Evolutionary conservation across 805 yeast genomes (phyloP).

Genomic region (Barnettozyma populi): DNA sequence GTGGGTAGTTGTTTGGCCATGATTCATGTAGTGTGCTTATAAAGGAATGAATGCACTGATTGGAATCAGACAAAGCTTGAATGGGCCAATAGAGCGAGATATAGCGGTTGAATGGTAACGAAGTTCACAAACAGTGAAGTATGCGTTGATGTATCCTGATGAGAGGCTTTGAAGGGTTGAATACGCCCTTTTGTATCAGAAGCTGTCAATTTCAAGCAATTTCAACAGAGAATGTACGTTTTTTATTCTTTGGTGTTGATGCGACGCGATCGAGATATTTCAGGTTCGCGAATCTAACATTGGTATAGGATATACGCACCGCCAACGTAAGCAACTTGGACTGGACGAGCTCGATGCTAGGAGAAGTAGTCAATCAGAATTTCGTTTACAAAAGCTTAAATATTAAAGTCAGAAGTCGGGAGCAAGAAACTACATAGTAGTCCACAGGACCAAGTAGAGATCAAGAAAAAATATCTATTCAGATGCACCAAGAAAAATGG

Average conservation of each 20-base stretch:
- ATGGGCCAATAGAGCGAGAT: neutral
- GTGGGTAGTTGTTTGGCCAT: slow-evolving; percentile 1
- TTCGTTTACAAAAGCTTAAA: too few species aligned
- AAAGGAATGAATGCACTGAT: neutral
- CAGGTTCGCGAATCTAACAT: neutral
- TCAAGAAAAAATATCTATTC: slow-evolving; percentile 9
- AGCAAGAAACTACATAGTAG: neutral
- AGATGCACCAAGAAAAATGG: slow-evolving; percentile 26
- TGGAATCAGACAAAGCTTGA: neutral
- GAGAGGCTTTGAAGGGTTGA: neutral
- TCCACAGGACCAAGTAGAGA: neutral
- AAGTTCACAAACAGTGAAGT: neutral
- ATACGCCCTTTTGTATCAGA: neutral
- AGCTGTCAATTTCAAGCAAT: neutral
- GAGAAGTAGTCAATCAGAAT: too few species aligned
- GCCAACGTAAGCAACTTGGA: too few species aligned
- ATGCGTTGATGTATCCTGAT: neutral
- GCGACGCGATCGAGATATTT: neutral
- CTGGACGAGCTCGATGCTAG: neutral
- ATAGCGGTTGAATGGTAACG: neutral
- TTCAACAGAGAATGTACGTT: neutral
- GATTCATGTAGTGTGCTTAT: neutral
- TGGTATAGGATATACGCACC: too few species aligned
- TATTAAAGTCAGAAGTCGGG: too few species aligned
- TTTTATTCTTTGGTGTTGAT: neutral